Base-by-base conservation (phyloP, 768 basidiomycete genomes). In the Mycena albidolilacea region DNA sequence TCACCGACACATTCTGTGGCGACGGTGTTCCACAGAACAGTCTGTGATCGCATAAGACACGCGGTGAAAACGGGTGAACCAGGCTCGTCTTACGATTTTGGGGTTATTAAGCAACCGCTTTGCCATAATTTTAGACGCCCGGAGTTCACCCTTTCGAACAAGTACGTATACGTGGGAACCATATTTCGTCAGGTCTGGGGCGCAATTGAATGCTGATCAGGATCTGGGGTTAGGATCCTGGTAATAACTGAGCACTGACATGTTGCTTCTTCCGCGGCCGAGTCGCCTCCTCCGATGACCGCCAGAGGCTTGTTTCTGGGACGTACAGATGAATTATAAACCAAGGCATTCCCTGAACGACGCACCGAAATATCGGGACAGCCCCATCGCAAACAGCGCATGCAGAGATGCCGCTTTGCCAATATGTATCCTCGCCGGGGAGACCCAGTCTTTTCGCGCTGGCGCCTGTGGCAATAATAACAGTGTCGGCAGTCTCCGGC, bases 301-400 rank as follows among this genome's bases (percentile, higher is more conserved):
- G 97, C 98, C 61, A 99, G 85, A 6, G 96, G 95, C 82, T 98
- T 98, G 82, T 97, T 97, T 78, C 95, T 93, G 69, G 11, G 48
- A 39, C 50, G 30, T 3, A 43, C 23, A 48, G 59, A 37, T 57
- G 67, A 38, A 46, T 19, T 9, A 39, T 30, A 4, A 30, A 30
- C 64, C 39, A 60, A 37, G 11, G 55, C 55, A 43, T 48, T 52
- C 48, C 35, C 23, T 48, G 19, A 61, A n/a, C 12, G 21, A 77
- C 81, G 75, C 69, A 92, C 93, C 95, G 89, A 88, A 99, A 99
- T 79, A 99, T 99, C 11, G 98, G 98, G 9, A 99, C 98, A 7
- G 98, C 98, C 73, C 98, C 98, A 81, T 99, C 98, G 78, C 98
- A 99, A 5, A 99, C 98, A 4, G 98, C 98, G 82, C 98, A 99